Percentiles rank a stretch among this genome's conserved stretches.
Conservation (phyloP, 2,329 filamentous ascomycete genomes). For the Xylaria sp. region DNA sequence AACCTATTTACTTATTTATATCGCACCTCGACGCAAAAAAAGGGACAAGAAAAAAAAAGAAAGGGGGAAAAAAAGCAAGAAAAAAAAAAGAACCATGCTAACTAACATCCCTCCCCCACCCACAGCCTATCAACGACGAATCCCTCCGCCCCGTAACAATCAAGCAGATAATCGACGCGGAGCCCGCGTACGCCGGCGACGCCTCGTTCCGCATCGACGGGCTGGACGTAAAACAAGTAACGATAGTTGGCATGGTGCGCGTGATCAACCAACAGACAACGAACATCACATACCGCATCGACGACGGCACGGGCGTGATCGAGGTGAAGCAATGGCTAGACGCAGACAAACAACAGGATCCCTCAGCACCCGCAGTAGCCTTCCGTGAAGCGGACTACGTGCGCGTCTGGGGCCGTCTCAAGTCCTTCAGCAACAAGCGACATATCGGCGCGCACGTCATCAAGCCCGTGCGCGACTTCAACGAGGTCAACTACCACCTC, state of each 20-base stretch:
- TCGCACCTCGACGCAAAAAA: background rate
- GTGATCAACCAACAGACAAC: conserved; percentile 87
- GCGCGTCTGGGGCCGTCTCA: conserved; percentile 85
- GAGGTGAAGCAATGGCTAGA: conserved; percentile 93
- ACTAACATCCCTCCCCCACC: conserved; percentile 19
- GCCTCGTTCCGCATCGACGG: conserved; percentile 88
- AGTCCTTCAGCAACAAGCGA: conserved; percentile 84
- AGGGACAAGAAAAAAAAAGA: background rate
- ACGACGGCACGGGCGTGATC: conserved; percentile 92
- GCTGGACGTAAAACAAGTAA: conserved; percentile 77
- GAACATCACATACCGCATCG: conserved; percentile 90
- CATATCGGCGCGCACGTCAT: conserved; percentile 85
- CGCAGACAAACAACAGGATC: conserved; percentile 63
- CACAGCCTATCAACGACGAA: conserved; percentile 76
- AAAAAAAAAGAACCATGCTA: background rate
- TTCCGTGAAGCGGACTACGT: conserved; percentile 82
- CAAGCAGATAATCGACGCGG: conserved; percentile 89
- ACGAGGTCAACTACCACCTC: conserved; percentile 93
- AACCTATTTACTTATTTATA: conserved; percentile 4
- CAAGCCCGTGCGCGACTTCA: conserved; percentile 82
- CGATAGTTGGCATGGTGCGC: conserved; percentile 91
- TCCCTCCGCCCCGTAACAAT: conserved; percentile 93
- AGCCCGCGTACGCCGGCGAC: conserved; percentile 70
- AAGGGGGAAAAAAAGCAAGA: no score
- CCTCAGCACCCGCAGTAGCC: conserved; percentile 57